phyloP scores from a whole-genome alignment of 306 rosid genomes.

The Notholithocarpus densiflorus region DNA sequence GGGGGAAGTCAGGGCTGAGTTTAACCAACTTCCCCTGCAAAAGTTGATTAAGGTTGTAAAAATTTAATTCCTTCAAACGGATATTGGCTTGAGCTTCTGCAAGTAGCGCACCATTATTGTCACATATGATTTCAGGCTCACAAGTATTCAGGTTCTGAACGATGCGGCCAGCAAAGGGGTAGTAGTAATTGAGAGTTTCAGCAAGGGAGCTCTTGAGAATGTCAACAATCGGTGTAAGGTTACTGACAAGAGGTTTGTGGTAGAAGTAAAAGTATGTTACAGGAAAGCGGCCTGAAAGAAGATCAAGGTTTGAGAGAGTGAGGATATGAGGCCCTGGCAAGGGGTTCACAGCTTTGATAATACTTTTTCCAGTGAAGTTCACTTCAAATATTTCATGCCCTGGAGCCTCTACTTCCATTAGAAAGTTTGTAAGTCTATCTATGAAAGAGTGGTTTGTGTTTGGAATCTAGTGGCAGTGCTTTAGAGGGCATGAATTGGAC shows the following conservation, averaged over 20 bases:
- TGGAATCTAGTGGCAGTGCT: background rate
- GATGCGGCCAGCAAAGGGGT: conserved; percentile 71
- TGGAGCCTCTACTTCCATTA: conserved; percentile 19
- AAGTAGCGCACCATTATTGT: conserved; percentile 64
- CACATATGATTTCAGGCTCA: conserved; percentile 78
- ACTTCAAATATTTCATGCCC: conserved; percentile 36
- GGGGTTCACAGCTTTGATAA: conserved; percentile 52
- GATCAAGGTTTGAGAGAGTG: conserved; percentile 73
- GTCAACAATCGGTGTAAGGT: conserved; percentile 26
- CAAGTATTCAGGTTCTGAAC: conserved; percentile 45
- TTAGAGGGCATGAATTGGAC: background rate
- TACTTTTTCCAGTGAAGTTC: conserved; percentile 33
- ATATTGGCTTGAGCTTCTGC: conserved; percentile 52
- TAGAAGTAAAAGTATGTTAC: conserved; percentile 81
- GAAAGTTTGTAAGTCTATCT: conserved; percentile 5
- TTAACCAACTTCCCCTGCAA: conserved; percentile 50
- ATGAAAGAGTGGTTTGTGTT: conserved; percentile 10
- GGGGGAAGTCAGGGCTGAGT: conserved; percentile 39
- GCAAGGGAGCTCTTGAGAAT: conserved; percentile 57
- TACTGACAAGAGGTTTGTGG: conserved; percentile 22
- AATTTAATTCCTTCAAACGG: conserved; percentile 43
- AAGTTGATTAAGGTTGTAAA: conserved; percentile 58
- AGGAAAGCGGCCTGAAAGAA: conserved; percentile 90
- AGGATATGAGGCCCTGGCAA: conserved; percentile 33
- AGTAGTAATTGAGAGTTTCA: conserved; percentile 37